Base-by-base conservation (phyloP, 1,284 basidiomycete species). In the Ganoderma multipileum region DNA sequence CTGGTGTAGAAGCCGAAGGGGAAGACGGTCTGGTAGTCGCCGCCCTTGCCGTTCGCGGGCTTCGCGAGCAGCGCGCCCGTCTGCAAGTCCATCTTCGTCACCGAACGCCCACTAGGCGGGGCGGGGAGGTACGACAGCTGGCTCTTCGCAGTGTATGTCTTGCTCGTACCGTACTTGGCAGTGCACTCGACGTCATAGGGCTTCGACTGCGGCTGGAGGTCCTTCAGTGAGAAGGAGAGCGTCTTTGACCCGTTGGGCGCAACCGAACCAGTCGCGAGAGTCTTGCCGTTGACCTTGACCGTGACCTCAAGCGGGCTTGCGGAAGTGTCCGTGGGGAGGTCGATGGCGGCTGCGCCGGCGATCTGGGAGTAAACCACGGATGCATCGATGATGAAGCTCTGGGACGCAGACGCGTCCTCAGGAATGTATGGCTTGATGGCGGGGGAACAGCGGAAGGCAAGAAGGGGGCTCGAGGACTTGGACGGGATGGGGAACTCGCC, bases 1-100 rank as follows among this genome's bases (percentile, higher is more conserved):
- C 83, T 80, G 0, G 91, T 92, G 75, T 92, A 94, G 76, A 91
- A 94, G 2, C 92, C 92, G 64, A 92, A 84, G 0, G 92, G 90
- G 63, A 93, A 86, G 0, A 94, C 83, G 0, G 88, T 84, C 50
- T 85, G 82, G 76, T 88, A 93, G 7, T 76, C 74, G 1, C 87
- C 86, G 8, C 81, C 82, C 58, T 80, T 79, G 18, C 87, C 87
- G 65, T 77, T 81, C 0, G 82, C 81, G n/a, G 87, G 85, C 69
- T 86, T 84, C 6, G 89, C 90, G 47, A 93, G 80, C 63, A 93
- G 71, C 0, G 86, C 89, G 3, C 92, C 92, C 0, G 90, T 92
- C 54, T 89, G 82, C 69, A 87, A 76, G 76, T 94, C 92, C 83
- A 91, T 88, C 77, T 92, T 93, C 0, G 89, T 89, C 7, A 89